A percentile compares a stretch with the other conserved stretches of the same genome.
Evolutionary conservation across 805 yeast genomes (phyloP).

Genomic region (Saccharomycopsis babjevae): DNA sequence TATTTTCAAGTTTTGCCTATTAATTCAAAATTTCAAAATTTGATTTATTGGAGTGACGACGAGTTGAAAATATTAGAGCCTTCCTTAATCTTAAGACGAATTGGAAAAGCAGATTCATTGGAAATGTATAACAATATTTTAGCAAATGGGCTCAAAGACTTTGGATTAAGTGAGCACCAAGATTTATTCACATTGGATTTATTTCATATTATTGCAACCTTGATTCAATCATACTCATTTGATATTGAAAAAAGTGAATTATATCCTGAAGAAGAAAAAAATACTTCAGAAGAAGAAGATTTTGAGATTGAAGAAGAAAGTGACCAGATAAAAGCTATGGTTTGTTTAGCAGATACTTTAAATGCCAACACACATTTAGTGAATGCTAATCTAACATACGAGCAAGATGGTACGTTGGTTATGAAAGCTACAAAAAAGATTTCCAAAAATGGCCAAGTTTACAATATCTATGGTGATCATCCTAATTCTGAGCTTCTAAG

Average conservation of each 20-base stretch:
- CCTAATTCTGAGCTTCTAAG: conserved; percentile 87
- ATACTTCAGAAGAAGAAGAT: conserved; percentile 25
- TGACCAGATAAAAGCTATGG: conserved; percentile 58
- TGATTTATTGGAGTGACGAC: conserved; percentile 65
- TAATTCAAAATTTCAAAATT: conserved; percentile 17
- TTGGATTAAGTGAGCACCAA: conserved; percentile 27
- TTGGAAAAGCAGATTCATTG: conserved; percentile 62
- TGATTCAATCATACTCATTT: conserved; percentile 84
- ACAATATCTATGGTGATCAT: conserved; percentile 81
- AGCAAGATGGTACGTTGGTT: conserved; percentile 35
- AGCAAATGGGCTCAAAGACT: conserved; percentile 30
- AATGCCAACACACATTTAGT: conserved; percentile 73
- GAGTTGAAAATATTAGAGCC: conserved; percentile 55
- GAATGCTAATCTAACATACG: conserved; percentile 62
- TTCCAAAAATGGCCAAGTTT: conserved; percentile 59
- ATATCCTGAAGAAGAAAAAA: conserved; percentile 22
- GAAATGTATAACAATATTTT: conserved; percentile 42
- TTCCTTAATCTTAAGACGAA: conserved; percentile 55
- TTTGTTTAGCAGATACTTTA: conserved; percentile 84
- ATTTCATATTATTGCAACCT: conserved; percentile 65
- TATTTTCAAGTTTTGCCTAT: conserved; percentile 67
- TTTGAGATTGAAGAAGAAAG: conserved; percentile 28
- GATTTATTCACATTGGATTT: conserved; percentile 37
- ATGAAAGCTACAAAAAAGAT: conserved; percentile 65
- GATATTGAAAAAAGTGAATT: conserved; percentile 49